Evolutionary conservation across 768 basidiomycete genomes (phyloP), one percentile per base, ranked within the genome.

Genomic region (Tubosaeta sp.): DNA sequence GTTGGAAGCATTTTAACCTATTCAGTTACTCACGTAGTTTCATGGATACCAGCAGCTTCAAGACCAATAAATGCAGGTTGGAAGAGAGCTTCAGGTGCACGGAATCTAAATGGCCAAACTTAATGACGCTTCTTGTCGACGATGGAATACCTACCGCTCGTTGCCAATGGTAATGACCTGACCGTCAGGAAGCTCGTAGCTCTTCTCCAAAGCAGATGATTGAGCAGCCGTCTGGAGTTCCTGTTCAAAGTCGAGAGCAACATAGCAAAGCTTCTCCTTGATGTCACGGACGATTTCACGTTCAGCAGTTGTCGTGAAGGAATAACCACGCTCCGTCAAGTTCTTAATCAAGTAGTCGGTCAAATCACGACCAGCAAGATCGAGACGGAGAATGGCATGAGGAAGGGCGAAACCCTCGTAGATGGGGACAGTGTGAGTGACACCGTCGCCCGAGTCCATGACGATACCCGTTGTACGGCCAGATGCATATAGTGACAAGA

Each of bases 391-490:
- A 67, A 97, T 95, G 61, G 94, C 91, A 70, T 97, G 94, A 42
- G 92, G 92, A 42, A 97, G 81, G 39, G 88, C 74, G 77, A 92
- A 95, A 73, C 84, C 94, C 71, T 97, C 94, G 75, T 95, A 97
- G 67, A 97, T 95, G 58, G 94, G 94, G 33, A 97, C 94, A 27
- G 90, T 92, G 81, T 97, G 93, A 50, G 89, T 85, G 57, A 95
- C 93, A 80, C 93, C 94, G 71, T 97, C 94, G 66, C 93, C 93
- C 19, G 94, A 95, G 74, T 97, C 94, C 64, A 95, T 80, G 26
- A 97, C 94, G 72, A 97, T 86, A 79, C 87, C 87, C 38, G 94
- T 95, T 33, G 93, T 95, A 71, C 93, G 88, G 73, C 93, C 93
- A 25, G 93, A 95, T 34, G 93, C 93, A 73, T 95, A 95, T 38